Base-by-base conservation (phyloP, 2,329 filamentous ascomycete species). In the Magnaporthales sp. region DNA sequence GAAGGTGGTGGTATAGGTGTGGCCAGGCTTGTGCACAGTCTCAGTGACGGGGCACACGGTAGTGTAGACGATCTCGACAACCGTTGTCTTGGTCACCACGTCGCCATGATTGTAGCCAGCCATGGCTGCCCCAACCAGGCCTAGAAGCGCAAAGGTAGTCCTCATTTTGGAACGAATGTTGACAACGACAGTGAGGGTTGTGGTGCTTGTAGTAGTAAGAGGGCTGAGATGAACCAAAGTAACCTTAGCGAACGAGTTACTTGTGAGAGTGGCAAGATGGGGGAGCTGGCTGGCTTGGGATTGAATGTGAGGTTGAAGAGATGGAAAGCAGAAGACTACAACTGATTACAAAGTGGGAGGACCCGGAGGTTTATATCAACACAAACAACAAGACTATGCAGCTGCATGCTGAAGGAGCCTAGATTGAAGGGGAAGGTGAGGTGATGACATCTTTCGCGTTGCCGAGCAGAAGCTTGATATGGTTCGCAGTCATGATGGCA, bases 1-100 rank as follows among this genome's bases (percentile, higher is more conserved):
- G 69, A 80, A 82, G 4, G 74, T 77, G 2, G 74, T 75, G 22
- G 77, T 78, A 31, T 68, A 79, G 6, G 77, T 79, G 4, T 75
- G 70, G 2, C 78, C 78, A 8, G 74, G 70, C 1, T 71, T 74
- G 10, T 76, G 78, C 65, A 76, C 70, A 4, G 77, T 78, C 69
- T 78, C 74, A 0, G 75, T 77, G 4, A 73, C 70, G 6, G 76
- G 75, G 69, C 75, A 76, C 31, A 72, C 67, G 24, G 76, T 79
- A 0, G 78, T 80, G 71, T 79, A 80, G 27, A 77, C 79, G 51
- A 79, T 70, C 32, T 73, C 71, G 2, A 77, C 69, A 65, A 74
- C 68, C 3, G 71, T 74, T 8, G 73, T 74, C n/a, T 75, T 78
- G 29, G 63, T 61, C 29, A 56, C 60, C 19, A 38, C 27, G 30